phyloP scores from a whole-genome alignment of 345 rosid species.

The Eutrema japonicum region DNA sequence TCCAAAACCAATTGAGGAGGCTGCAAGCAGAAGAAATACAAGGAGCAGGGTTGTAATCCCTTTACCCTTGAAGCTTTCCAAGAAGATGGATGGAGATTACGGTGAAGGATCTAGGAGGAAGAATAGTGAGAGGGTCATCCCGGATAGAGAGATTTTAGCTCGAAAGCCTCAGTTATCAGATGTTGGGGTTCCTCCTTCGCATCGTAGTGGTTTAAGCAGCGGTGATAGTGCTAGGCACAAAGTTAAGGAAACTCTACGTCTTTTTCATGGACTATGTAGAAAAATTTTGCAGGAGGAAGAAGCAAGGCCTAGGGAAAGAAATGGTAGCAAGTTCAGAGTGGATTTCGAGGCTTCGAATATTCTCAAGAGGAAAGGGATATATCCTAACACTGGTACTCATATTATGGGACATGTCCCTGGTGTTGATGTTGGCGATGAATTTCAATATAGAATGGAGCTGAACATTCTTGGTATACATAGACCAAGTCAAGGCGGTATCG shows the following conservation, averaged over 20 bases:
- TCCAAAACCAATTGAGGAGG: constrained; percentile 35
- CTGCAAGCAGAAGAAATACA: constrained; percentile 33
- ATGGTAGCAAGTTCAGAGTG: constrained; percentile 43
- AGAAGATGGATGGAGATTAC: constrained; percentile 28
- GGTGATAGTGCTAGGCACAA: constrained; percentile 49
- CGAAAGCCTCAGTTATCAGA: constrained; percentile 29
- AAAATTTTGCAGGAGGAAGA: constrained; percentile 72
- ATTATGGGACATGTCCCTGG: constrained; percentile 87
- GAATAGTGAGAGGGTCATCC: constrained; percentile 25
- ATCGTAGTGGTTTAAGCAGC: constrained; percentile 29
- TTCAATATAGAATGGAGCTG: constrained; percentile 81
- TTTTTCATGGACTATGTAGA: constrained; percentile 61
- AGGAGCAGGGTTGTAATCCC: constrained; percentile 28
- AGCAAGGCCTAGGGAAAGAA: constrained; percentile 46
- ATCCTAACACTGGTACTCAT: constrained; percentile 46
- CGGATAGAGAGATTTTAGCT: constrained; percentile 31
- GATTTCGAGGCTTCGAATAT: constrained; percentile 59
- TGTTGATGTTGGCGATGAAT: constrained; percentile 88
- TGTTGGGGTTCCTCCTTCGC: constrained; percentile 54
- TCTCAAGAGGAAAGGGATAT: constrained; percentile 58
- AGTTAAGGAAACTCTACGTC: constrained; percentile 72
- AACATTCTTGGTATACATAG: constrained; percentile 78
- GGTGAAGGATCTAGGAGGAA: constrained; percentile 30
- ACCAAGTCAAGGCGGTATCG: constrained; percentile 70
- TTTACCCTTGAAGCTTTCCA: constrained; percentile 20